Conservation (phyloP, 257 asterid genomes). For the Solanum piurae region DNA sequence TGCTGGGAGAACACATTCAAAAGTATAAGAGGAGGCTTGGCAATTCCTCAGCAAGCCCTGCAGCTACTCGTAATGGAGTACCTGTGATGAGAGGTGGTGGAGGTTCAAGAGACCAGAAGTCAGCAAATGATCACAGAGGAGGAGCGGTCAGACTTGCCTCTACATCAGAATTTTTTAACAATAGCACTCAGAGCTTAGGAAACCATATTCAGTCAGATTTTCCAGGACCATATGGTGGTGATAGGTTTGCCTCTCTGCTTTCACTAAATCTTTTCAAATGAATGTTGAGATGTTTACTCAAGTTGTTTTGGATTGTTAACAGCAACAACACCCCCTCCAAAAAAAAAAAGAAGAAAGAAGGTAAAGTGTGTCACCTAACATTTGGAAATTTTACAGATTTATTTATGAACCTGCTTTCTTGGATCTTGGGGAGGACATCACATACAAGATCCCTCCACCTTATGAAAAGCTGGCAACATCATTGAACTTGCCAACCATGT, state of each 20-base stretch:
- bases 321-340: background rate
- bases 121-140: constrained; percentile 47
- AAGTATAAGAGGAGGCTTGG: constrained; percentile 72
- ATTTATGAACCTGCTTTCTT: constrained; percentile 73
- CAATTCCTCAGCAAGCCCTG: constrained; percentile 48
- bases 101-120: constrained; percentile 51
- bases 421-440: constrained; percentile 89
- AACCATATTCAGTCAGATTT: constrained; percentile 44
- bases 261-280: background rate
- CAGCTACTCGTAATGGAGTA: constrained; percentile 34
- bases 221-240: constrained; percentile 48
- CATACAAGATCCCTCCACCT: constrained; percentile 85
- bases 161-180: constrained; percentile 43
- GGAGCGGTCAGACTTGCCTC: constrained; percentile 53
- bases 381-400: constrained; percentile 37
- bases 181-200: constrained; percentile 39
- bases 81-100: constrained; percentile 29
- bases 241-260: constrained; percentile 44
- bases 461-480: constrained; percentile 68
- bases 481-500: constrained; percentile 60
- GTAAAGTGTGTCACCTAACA: background rate
- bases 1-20: constrained; percentile 93
- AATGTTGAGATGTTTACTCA: background rate
- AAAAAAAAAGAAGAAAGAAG: background rate
- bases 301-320: background rate